phyloP scores from a whole-genome alignment of 2,329 filamentous ascomycete species.

The Tolypocladium capitatum region DNA sequence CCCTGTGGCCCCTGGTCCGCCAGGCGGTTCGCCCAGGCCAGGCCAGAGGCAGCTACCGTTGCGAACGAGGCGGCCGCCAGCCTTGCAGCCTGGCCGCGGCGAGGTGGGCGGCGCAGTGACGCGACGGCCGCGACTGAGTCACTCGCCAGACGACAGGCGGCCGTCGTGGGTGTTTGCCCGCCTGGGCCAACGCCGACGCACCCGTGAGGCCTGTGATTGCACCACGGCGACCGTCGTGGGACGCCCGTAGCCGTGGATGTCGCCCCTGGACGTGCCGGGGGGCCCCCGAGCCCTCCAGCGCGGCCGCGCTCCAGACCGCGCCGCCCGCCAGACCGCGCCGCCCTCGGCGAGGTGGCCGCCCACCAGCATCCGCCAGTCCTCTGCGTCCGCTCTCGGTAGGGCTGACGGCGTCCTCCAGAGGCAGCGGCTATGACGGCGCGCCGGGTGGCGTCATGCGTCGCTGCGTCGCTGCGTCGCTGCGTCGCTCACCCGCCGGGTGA shows the following conservation, averaged over 20 bases:
- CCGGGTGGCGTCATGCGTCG: no score
- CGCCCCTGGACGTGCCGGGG: not conserved
- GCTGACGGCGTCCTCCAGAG: no score
- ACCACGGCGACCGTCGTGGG: not conserved
- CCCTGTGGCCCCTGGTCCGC: not conserved
- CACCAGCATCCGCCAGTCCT: no score
- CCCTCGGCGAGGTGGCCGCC: no score
- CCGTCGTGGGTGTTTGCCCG: not conserved
- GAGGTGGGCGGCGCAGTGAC: not conserved
- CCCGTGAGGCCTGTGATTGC: not conserved
- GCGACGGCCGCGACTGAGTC: not conserved
- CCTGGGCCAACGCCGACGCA: not conserved
- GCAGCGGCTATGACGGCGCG: not conserved
- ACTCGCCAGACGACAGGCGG: not conserved
- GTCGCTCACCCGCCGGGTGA: not conserved
- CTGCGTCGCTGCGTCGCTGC: no score
- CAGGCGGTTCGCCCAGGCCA: constrained; percentile 1
- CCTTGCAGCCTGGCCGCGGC: not conserved
- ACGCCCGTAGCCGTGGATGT: not conserved
- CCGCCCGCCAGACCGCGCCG: no score
- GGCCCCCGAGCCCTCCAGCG: no score
- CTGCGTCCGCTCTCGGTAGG: no score
- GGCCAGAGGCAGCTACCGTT: not conserved
- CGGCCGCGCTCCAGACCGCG: no score
- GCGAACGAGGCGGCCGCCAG: not conserved